Conservation (phyloP, 2,329 filamentous ascomycete genomes). For the Calonectria pseudoturangicola region DNA sequence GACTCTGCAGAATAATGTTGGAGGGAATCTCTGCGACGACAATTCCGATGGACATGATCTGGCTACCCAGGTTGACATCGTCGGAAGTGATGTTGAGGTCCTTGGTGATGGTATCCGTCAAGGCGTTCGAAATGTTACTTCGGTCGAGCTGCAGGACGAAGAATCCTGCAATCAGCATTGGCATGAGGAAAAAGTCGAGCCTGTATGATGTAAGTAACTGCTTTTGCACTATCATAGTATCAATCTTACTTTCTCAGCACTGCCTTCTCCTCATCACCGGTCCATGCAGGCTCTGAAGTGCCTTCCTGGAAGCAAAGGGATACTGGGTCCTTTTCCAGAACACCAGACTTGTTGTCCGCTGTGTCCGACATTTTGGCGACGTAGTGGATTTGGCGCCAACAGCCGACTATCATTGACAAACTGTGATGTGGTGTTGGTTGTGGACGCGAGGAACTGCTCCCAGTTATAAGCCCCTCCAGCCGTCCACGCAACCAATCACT, state of each 20-base stretch:
- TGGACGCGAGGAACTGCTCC: not conserved
- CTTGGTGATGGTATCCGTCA: slow-evolving; percentile 68
- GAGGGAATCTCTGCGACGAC: slow-evolving; percentile 62
- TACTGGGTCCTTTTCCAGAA: slow-evolving; percentile 19
- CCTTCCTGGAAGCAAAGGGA: slow-evolving; percentile 11
- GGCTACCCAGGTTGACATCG: slow-evolving; percentile 69
- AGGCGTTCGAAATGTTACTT: slow-evolving; percentile 65
- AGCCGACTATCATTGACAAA: not conserved
- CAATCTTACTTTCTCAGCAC: slow-evolving; percentile 49
- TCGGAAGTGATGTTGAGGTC: slow-evolving; percentile 69
- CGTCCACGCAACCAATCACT: not conserved
- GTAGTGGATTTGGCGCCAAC: too few relatives aligned
- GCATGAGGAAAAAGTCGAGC: slow-evolving; percentile 63
- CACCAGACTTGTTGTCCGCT: not conserved
- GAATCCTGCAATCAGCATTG: slow-evolving; percentile 66
- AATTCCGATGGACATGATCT: slow-evolving; percentile 68
- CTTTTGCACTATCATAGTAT: fast-evolving
- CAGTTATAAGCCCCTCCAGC: slow-evolving; percentile 15
- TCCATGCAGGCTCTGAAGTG: slow-evolving; percentile 31
- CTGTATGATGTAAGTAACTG: slow-evolving; percentile 15
- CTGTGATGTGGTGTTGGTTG: too few relatives aligned
- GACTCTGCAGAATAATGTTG: slow-evolving; percentile 45
- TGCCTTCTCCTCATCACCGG: slow-evolving; percentile 35
- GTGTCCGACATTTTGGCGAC: slow-evolving; percentile 8
- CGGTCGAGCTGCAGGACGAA: slow-evolving; percentile 65